These are phyloP conservation scores for Catunica adiposa DNA, from an alignment of 2,329 filamentous ascomycete species.

Conservation along the genomic window DNA sequence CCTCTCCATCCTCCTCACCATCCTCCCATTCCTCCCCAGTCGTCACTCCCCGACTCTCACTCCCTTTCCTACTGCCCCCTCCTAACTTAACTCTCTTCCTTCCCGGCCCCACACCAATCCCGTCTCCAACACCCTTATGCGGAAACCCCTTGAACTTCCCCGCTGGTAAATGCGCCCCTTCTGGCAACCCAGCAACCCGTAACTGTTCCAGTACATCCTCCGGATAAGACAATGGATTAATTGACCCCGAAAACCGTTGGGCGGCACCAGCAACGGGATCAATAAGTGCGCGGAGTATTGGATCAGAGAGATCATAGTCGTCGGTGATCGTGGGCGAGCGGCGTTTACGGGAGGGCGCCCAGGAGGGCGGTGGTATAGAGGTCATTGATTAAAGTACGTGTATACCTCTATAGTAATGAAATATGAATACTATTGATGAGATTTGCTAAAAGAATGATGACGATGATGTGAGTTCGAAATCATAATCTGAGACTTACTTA, in stretches of 20 bases:
- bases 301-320: neutral
- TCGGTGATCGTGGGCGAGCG: neutral
- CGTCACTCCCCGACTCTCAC: neutral
- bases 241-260: slow-evolving; percentile 16
- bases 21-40: neutral
- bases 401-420: neutral
- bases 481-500: too few relatives aligned
- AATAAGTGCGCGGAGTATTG: neutral
- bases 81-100: neutral
- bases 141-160: slow-evolving; percentile 27
- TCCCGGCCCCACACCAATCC: neutral
- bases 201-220: slow-evolving; percentile 33
- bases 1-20: slow-evolving; percentile 3
- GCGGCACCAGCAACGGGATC: slow-evolving; percentile 2
- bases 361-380: slow-evolving; percentile 8
- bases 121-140: slow-evolving; percentile 21
- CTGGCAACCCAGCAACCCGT: slow-evolving; percentile 29
- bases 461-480: neutral
- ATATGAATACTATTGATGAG: neutral
- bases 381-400: neutral
- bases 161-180: slow-evolving; percentile 27
- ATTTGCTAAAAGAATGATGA: neutral
- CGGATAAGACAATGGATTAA: slow-evolving; percentile 35
- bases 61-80: neutral
- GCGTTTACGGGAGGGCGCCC: slow-evolving; percentile 11